These are phyloP conservation scores for Candida orba DNA, from an alignment of 805 yeast genomes.

Conservation along the genomic window DNA sequence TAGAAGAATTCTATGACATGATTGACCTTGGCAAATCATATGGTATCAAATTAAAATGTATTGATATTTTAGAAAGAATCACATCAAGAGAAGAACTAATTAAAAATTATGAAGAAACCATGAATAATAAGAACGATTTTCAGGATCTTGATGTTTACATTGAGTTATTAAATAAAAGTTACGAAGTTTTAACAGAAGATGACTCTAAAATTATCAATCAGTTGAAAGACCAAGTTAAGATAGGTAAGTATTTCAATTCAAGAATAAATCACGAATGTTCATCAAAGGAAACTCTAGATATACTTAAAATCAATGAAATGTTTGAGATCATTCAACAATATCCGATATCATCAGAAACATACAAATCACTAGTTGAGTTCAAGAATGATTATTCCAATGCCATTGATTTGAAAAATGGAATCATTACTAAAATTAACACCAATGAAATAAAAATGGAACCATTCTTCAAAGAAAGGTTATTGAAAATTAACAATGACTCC, in stretches of 20 bases:
- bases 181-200: constrained; percentile 16
- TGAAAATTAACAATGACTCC: not conserved
- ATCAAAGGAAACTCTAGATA: not conserved
- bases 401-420: constrained; percentile 8
- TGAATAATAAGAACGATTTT: constrained; percentile 4
- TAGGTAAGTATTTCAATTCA: constrained; percentile 13
- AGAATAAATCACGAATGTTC: constrained; percentile 7
- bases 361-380: constrained; percentile 11
- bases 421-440: not conserved
- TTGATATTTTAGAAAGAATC: constrained; percentile 32
- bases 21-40: constrained; percentile 52
- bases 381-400: constrained; percentile 9
- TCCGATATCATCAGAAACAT: constrained; percentile 18
- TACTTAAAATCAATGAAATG: constrained; percentile 9
- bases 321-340: constrained; percentile 10
- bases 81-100: constrained; percentile 35
- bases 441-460: not conserved
- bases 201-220: constrained; percentile 14
- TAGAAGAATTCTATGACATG: constrained; percentile 44
- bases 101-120: constrained; percentile 19
- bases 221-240: constrained; percentile 7
- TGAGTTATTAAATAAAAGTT: constrained; percentile 22
- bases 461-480: not conserved
- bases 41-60: constrained; percentile 48
- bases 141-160: constrained; percentile 15